phyloP scores from a whole-genome alignment of 2,329 filamentous ascomycete genomes.

The Penicillium sp. region DNA sequence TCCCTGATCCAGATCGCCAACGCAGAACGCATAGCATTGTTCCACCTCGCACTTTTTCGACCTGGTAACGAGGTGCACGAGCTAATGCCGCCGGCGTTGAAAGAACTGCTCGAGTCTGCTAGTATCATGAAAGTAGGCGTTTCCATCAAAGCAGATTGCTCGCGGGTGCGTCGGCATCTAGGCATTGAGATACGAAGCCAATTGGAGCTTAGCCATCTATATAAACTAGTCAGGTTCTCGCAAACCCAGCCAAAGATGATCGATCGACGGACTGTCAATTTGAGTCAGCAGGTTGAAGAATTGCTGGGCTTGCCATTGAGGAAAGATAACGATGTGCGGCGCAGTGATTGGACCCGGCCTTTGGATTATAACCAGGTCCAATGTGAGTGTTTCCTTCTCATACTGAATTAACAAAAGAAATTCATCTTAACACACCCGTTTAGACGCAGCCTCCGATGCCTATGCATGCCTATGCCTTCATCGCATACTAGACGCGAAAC shows the following conservation, averaged over 20 bases:
- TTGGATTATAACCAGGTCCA: slow-evolving; percentile 63
- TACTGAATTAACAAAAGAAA: not conserved
- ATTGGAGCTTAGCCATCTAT: slow-evolving; percentile 78
- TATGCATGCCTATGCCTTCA: slow-evolving; percentile 76
- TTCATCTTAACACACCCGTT: not conserved
- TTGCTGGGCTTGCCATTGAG: slow-evolving; percentile 69
- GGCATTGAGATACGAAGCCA: slow-evolving; percentile 61
- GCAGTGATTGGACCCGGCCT: slow-evolving; percentile 67
- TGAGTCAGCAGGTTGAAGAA: slow-evolving; percentile 68
- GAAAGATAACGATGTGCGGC: slow-evolving; percentile 67
- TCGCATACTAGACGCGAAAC: slow-evolving; percentile 64
- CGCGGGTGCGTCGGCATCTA: slow-evolving; percentile 64
- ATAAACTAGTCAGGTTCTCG: slow-evolving; percentile 70
- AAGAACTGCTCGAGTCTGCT: slow-evolving; percentile 66
- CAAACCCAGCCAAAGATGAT: slow-evolving; percentile 52
- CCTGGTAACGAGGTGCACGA: slow-evolving; percentile 41
- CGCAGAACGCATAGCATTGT: slow-evolving; percentile 70
- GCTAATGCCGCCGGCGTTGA: slow-evolving; percentile 68
- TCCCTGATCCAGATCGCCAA: slow-evolving; percentile 81
- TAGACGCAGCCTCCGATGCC: slow-evolving; percentile 76
- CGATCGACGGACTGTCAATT: slow-evolving; percentile 62
- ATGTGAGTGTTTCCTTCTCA: slow-evolving; percentile 51
- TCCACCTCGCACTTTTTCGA: slow-evolving; percentile 69
- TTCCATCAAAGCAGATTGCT: slow-evolving; percentile 66
- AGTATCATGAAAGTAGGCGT: slow-evolving; percentile 73